These are phyloP conservation scores for Aspergillus niger DNA, from an alignment of 2,329 filamentous ascomycete species.

Conservation along the genomic window DNA sequence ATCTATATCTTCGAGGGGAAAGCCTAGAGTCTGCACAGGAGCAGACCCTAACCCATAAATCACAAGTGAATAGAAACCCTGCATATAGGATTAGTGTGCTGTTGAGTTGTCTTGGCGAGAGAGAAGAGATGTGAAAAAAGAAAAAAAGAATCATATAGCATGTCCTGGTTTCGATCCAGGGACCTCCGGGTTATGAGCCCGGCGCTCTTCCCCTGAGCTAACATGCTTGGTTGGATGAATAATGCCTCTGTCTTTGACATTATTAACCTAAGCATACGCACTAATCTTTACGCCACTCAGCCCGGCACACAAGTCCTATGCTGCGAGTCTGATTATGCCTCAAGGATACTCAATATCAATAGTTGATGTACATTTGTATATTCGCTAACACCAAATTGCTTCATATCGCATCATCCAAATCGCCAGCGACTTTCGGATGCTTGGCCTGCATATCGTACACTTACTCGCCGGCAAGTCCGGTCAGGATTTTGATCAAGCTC, in stretches of 20 bases:
- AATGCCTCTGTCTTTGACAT: too few relatives aligned
- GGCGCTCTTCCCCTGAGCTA: constrained; percentile 50
- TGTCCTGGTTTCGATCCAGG: constrained; percentile 35
- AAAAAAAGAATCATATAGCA: constrained; percentile 13
- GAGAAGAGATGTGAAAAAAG: not conserved
- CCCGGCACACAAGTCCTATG: too few relatives aligned
- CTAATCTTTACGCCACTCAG: too few relatives aligned
- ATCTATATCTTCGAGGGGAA: too few relatives aligned
- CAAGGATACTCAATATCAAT: too few relatives aligned
- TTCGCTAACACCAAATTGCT: not conserved
- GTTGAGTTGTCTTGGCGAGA: too few relatives aligned
- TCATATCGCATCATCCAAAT: constrained; percentile 10
- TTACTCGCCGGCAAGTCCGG: constrained; percentile 55
- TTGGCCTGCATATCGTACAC: constrained; percentile 8
- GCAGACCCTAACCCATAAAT: too few relatives aligned
- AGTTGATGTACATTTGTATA: not conserved
- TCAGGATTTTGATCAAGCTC: constrained; percentile 71
- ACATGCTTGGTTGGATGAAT: constrained; percentile 32
- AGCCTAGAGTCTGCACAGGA: too few relatives aligned
- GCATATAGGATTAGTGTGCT: too few relatives aligned
- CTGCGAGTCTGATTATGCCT: not conserved
- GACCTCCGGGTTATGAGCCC: constrained; percentile 51
- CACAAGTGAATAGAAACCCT: too few relatives aligned
- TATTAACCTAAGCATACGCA: too few relatives aligned
- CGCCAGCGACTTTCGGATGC: constrained; percentile 30